Percentiles rank a stretch among this genome's conserved stretches.
Evolutionary conservation across 305 asterid genomes (phyloP).

Genomic region (Rubia tinctorum): DNA sequence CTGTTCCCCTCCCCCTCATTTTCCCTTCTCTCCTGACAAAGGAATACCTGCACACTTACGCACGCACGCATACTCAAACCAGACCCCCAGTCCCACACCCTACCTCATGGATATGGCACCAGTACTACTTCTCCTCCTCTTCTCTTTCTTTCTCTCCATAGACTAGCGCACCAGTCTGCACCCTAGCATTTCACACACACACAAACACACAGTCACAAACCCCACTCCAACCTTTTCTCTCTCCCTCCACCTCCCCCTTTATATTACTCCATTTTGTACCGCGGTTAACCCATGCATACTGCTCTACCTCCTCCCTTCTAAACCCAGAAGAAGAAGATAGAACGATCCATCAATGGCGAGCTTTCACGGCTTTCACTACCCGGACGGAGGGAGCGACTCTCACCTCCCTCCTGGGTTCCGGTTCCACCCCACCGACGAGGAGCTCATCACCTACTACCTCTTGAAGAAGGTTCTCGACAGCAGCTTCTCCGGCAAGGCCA

Average conservation of each 20-base stretch:
- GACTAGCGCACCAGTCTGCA: constrained; percentile 30
- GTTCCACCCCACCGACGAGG: constrained; percentile 96
- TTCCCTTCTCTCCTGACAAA: constrained; percentile 75
- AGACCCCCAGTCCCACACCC: constrained; percentile 28
- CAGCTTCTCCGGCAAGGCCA: constrained; percentile 63
- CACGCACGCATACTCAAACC: constrained; percentile 33
- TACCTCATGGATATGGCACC: constrained; percentile 15
- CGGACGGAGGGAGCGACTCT: constrained; percentile 39
- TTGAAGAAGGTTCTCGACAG: constrained; percentile 76
- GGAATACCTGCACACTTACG: constrained; percentile 70
- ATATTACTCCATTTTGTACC: constrained; percentile 28
- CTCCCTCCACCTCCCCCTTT: neutral
- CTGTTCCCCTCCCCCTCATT: constrained; percentile 50
- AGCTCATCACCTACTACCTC: constrained; percentile 79
- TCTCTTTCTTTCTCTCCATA: constrained; percentile 15
- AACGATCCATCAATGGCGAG: constrained; percentile 26
- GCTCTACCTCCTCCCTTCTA: neutral
- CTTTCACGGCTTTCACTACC: constrained; percentile 8
- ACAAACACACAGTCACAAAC: constrained; percentile 35
- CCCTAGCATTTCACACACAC: constrained; percentile 27
- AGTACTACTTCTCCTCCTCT: neutral
- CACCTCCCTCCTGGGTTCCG: constrained; percentile 84
- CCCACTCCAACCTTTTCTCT: constrained; percentile 28
- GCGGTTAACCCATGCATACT: constrained; percentile 10
- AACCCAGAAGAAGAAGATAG: neutral